Evolutionary conservation across 2,329 filamentous ascomycete species (phyloP), one percentile per base, ranked within the genome.

Genomic region (Diplodia mutila): DNA sequence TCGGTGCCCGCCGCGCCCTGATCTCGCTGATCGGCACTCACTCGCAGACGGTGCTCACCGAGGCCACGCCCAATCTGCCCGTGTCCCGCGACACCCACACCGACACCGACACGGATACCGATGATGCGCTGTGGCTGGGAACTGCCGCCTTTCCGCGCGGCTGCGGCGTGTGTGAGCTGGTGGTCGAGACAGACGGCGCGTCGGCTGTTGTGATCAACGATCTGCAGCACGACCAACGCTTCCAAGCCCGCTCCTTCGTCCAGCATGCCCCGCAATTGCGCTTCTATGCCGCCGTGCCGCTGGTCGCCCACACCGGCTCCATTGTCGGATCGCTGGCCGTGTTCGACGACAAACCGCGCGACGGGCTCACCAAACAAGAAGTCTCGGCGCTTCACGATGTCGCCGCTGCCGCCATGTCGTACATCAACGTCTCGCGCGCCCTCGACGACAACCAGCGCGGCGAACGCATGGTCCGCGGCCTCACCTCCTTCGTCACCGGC

Each of bases 21-120:
- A 76, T 79, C 34, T 78, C 76, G 68, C 77, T 80, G 70, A 78
- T 79, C 72, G 78, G 79, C 68, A 71, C 76, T 25, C 72, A 70
- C 34, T 72, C 76, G 69, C 76, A 75, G 71, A 77, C 74, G 66
- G 73, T 78, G 37, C 71, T 79, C 3, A 76, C 76, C 12, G 77
- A 78, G 67, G 76, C 75, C 18, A 79, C 76, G 12, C 69, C 69
- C 25, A 75, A 75, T 2, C 59, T 75, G 8, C 77, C 74, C 0
- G 65, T 76, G 1, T 69, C 74, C 39, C 76, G 70, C 14, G 73
- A 73, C 14, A 69, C 32, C 32, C 7, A 73, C 39, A 68, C 74
- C 1, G 32, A 34, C 32, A 70, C 71, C 12, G 64, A 68, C 1
- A 9, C 12, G n/a, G 75, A 78, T 63, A 69, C 61, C 18, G 64